Conservation (phyloP, 257 asterid species). For the Solanum arcanum region DNA sequence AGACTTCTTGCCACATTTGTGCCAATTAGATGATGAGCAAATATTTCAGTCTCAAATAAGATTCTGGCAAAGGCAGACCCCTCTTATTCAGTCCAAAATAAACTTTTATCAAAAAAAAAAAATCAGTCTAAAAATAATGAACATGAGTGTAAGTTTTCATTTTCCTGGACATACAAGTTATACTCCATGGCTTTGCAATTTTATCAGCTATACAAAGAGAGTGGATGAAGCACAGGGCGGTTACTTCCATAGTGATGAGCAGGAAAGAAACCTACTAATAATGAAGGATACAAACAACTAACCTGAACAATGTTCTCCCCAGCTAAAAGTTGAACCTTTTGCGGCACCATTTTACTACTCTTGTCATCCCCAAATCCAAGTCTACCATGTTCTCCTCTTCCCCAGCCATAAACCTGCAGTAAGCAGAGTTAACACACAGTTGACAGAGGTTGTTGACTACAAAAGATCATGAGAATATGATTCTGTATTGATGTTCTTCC, state of each 20-base stretch:
- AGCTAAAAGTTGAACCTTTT: constrained; percentile 77
- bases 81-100: not conserved
- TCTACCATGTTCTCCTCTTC: constrained; percentile 99
- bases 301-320: constrained; percentile 95
- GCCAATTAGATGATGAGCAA: not conserved
- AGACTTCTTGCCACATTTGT: not conserved
- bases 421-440: not conserved
- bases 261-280: not conserved
- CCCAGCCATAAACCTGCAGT: constrained; percentile 92
- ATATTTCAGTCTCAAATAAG: not conserved
- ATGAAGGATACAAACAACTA: not conserved
- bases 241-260: not conserved
- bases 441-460: not conserved
- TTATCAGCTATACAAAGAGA: not conserved
- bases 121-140: not conserved
- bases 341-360: constrained; percentile 99
- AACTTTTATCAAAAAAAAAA: not conserved
- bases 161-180: not conserved
- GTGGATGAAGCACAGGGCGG: not conserved
- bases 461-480: not conserved
- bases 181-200: not conserved
- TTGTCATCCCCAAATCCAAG: constrained; percentile 99
- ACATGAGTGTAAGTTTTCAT: not conserved
- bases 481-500: not conserved
- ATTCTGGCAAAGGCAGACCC: not conserved